Evolutionary conservation across 768 basidiomycete species (phyloP).

Genomic region (Lentinula lateritia): DNA sequence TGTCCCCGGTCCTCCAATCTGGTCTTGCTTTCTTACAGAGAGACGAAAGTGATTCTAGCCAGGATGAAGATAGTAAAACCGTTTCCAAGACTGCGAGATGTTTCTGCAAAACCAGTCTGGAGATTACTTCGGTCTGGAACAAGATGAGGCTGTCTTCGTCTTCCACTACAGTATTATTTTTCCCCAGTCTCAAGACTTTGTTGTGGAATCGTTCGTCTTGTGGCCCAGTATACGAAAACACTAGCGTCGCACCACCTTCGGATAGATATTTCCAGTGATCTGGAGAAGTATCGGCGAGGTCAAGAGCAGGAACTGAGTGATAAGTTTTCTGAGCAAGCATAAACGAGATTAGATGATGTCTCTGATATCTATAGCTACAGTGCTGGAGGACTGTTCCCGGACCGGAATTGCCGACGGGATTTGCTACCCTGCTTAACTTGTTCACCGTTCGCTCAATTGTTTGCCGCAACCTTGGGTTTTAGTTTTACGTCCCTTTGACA

Average conservation of each 20-base stretch:
- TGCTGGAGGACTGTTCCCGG: no score
- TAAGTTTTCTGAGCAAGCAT: no score
- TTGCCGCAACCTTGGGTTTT: neutral
- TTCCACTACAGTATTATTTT: constrained; percentile 30
- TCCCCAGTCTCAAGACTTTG: constrained; percentile 75
- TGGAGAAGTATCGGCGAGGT: constrained; percentile 23
- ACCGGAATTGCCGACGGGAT: no score
- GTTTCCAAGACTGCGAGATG: constrained; percentile 55
- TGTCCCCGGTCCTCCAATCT: constrained; percentile 39
- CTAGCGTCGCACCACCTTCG: constrained; percentile 90
- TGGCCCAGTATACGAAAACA: constrained; percentile 75
- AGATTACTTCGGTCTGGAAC: constrained; percentile 59
- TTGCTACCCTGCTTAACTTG: no score
- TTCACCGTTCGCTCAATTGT: neutral
- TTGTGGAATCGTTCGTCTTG: constrained; percentile 44
- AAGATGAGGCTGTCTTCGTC: constrained; percentile 29
- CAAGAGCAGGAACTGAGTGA: neutral
- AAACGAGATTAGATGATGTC: no score
- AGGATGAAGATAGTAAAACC: constrained; percentile 43
- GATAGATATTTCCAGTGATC: constrained; percentile 79
- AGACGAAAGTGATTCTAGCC: constrained; percentile 53
- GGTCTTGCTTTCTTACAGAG: constrained; percentile 51
- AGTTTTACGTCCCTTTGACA: neutral
- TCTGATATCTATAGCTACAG: no score
- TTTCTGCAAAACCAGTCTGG: constrained; percentile 53